phyloP scores from a whole-genome alignment of 345 rosid genomes.

The Hibiscus trionum region DNA sequence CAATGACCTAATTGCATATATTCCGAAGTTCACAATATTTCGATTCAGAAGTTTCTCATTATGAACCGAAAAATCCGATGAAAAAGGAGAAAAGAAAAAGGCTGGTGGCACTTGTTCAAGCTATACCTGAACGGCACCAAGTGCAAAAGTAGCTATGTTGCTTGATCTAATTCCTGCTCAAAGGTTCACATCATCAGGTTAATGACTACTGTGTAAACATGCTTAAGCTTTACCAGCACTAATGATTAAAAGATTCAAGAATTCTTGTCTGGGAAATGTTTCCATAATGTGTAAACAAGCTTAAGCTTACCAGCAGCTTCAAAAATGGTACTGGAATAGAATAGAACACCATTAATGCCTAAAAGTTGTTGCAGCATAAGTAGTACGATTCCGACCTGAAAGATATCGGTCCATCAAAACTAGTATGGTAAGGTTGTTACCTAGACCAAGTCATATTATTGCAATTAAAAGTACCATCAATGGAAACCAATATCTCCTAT shows the following conservation, averaged over 20 bases:
- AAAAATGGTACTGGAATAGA: slow-evolving; percentile 83
- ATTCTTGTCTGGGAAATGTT: background rate
- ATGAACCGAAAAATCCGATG: background rate
- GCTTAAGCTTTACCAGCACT: background rate
- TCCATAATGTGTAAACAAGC: slow-evolving; percentile 5
- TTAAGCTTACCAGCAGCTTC: slow-evolving; percentile 64
- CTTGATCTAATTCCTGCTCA: slow-evolving; percentile 68
- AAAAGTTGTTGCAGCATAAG: slow-evolving; percentile 82
- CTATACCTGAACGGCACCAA: slow-evolving; percentile 82
- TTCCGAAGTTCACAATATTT: background rate
- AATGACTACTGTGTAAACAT: background rate
- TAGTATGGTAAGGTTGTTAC: slow-evolving; percentile 9
- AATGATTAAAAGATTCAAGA: background rate
- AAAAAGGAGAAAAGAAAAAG: background rate
- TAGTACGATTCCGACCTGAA: slow-evolving; percentile 87
- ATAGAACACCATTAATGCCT: slow-evolving; percentile 84
- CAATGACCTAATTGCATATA: slow-evolving; percentile 42
- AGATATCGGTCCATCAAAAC: slow-evolving; percentile 7
- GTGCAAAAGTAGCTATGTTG: slow-evolving; percentile 68
- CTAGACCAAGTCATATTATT: slow-evolving; percentile 43
- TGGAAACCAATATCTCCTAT: slow-evolving; percentile 62
- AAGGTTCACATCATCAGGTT: slow-evolving; percentile 13
- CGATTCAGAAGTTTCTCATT: background rate
- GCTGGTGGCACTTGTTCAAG: slow-evolving; percentile 8
- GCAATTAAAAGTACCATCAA: slow-evolving; percentile 38